phyloP scores from a whole-genome alignment of 306 rosid species.

The Cucumis cinereus region DNA sequence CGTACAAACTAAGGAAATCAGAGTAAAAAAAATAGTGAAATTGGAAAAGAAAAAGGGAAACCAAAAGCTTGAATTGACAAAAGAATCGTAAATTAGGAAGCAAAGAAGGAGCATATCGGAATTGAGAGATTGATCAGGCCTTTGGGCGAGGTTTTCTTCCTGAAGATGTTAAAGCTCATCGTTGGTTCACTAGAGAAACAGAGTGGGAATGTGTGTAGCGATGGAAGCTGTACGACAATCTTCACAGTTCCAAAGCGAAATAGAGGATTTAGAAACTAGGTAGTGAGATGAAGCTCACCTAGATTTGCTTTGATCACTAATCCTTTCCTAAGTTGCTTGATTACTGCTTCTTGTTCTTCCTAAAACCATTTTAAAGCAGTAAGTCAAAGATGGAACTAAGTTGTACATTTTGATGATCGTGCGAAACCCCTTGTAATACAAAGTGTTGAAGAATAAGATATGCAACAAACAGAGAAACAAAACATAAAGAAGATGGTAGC shows the following conservation, averaged over 20 bases:
- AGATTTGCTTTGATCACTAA: constrained; percentile 91
- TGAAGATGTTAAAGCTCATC: constrained; percentile 62
- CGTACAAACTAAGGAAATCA: neutral
- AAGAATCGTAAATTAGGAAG: neutral
- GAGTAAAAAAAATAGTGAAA: neutral
- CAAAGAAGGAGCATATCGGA: neutral
- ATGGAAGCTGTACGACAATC: neutral
- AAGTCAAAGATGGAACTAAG: constrained; percentile 4
- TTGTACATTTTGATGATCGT: neutral
- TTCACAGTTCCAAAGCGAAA: neutral
- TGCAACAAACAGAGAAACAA: neutral
- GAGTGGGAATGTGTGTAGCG: neutral
- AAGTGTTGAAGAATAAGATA: constrained; percentile 4
- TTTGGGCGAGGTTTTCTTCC: constrained; percentile 93
- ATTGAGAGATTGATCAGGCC: constrained; percentile 22
- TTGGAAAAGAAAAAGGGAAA: neutral
- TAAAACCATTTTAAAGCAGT: constrained; percentile 17
- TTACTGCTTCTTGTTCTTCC: constrained; percentile 95
- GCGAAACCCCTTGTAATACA: neutral
- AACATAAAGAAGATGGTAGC: neutral
- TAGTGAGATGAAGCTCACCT: too few relatives aligned
- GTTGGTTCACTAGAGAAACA: neutral
- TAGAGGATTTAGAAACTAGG: constrained; percentile 46
- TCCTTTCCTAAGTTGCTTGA: constrained; percentile 70
- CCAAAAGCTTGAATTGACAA: neutral